Conservation (phyloP, 139 green algal genomes). For the Marvania coccoides region DNA sequence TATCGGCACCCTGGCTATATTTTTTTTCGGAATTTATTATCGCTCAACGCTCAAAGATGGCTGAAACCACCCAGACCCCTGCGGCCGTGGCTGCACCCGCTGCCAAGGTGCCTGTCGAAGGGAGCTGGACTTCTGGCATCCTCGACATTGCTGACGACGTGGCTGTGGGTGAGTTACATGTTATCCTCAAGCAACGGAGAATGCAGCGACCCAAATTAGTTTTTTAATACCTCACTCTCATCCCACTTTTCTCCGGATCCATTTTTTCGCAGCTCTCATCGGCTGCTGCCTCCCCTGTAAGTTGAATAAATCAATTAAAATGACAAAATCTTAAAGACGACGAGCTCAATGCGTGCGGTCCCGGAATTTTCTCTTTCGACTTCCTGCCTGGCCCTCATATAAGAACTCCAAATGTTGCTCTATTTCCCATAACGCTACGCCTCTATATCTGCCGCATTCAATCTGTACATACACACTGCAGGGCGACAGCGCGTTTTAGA, state of each 20-base stretch:
- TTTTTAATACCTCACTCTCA: too few relatives aligned
- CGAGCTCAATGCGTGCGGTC: too few relatives aligned
- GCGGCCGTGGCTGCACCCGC: neutral
- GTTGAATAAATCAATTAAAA: neutral
- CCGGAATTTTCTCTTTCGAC: too few relatives aligned
- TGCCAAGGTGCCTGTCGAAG: neutral
- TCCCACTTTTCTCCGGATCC: too few relatives aligned
- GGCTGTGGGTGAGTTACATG: neutral
- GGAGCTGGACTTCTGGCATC: neutral
- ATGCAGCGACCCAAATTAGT: too few relatives aligned
- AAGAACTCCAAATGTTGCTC: neutral
- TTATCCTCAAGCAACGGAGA: too few relatives aligned
- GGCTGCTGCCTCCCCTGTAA: conserved; percentile 1
- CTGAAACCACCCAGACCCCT: neutral
- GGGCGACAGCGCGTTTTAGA: neutral
- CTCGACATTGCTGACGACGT: neutral
- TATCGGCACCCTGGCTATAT: too few relatives aligned
- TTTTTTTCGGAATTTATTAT: too few relatives aligned
- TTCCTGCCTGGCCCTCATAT: neutral
- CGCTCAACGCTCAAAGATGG: too few relatives aligned
- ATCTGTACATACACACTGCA: neutral
- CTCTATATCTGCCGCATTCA: too few relatives aligned
- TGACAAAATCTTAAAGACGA: too few relatives aligned
- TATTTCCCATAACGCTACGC: too few relatives aligned
- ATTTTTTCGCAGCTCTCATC: conserved; percentile 1